These are phyloP conservation scores for Cucumis cinereus DNA, from an alignment of 306 rosid genomes.

Conservation along the genomic window DNA sequence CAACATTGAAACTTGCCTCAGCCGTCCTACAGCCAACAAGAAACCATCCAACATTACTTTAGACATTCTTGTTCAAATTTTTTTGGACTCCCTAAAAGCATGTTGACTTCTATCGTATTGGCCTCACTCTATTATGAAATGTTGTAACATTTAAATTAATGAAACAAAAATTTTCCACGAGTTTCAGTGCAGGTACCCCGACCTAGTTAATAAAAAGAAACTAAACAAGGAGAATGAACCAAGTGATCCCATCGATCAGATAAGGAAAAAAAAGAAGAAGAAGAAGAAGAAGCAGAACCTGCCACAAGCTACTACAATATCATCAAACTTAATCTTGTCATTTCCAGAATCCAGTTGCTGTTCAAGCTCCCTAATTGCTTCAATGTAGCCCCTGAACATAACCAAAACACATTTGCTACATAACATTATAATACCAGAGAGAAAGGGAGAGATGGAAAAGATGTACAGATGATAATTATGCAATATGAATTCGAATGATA, in stretches of 20 bases:
- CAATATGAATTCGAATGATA: neutral
- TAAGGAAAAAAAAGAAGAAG: neutral
- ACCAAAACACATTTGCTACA: neutral
- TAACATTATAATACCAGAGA: neutral
- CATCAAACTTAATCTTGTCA: constrained; percentile 49
- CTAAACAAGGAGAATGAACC: neutral
- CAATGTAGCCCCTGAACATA: constrained; percentile 76
- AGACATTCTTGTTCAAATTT: too few species aligned
- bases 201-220: neutral
- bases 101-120: neutral
- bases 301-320: constrained; percentile 92
- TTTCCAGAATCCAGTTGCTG: constrained; percentile 50
- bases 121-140: neutral
- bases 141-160: neutral
- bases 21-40: neutral
- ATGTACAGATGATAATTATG: neutral
- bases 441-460: neutral
- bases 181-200: neutral
- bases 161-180: neutral
- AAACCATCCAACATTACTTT: neutral
- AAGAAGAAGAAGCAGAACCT: constrained; percentile 32
- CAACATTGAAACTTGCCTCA: neutral
- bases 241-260: neutral
- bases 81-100: neutral
- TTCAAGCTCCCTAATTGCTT: constrained; percentile 74